Evolutionary conservation across 2,329 filamentous ascomycete genomes (phyloP), one percentile per base, ranked within the genome.

Genomic region (Pseudogymnoascus destructans): DNA sequence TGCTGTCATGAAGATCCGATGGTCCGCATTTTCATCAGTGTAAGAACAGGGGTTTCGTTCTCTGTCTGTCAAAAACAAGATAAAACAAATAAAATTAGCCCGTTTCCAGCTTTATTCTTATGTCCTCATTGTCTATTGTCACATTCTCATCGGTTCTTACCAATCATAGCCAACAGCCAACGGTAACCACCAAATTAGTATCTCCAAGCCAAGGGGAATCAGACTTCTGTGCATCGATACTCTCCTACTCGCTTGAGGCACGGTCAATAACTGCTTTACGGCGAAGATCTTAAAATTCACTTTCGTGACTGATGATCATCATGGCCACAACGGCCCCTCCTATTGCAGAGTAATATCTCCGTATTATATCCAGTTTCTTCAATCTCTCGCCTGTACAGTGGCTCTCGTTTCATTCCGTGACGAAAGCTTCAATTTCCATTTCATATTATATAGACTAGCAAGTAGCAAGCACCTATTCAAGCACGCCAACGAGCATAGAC

Each of bases 11-110:
- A 52, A 30, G 15, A 19, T 52, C 10, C 46, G 13, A 17, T n/a
- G 13, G 25, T 32, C 25, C 25, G 11, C 6, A 52, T 52, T 30
- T 25, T 52, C 32, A 52, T 52, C 25, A 52, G 46, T 52, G 46
- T 52, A 52, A 52, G 46, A 52, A 52, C 25, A 30, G 46, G 46
- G 46, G 46, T 52, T 52, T 52, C 25, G 25, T 52, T 52, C 25
- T 52, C n/a, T 11, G 25, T 52, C 46, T 49, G 21, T 49, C 21
- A 49, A 19, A 15, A 52, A 32, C 25, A 52, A 52, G 27, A 11
- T 52, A 52, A 52, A 52, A 30, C 25, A 52, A 52, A 52, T 15
- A 52, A 2, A 52, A 52, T 7, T 32, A 13, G 46, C 46, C 1
- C 23, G n/a, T 52, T 52, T 52, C 15, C 2, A 19, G 25, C 25